A percentile compares a stretch with the other conserved stretches of the same genome.
Evolutionary conservation across 2,329 filamentous ascomycete genomes (phyloP).

Genomic region (Fusarium cicatricum): DNA sequence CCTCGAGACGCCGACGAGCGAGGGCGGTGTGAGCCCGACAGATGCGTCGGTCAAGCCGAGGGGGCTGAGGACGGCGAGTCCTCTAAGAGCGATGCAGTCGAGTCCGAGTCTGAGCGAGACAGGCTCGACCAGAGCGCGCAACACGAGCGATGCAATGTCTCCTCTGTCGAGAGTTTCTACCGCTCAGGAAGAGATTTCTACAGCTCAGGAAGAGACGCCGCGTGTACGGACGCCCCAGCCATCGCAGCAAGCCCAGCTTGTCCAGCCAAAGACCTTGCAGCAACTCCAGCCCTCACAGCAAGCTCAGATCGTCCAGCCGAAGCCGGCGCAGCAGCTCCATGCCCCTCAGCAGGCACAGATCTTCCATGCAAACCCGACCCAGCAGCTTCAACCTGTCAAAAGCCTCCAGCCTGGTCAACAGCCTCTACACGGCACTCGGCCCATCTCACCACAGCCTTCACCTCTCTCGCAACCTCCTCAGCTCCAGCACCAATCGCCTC

Average conservation of each 20-base stretch:
- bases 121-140: conserved; percentile 31
- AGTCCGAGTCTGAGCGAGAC: conserved; percentile 35
- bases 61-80: conserved; percentile 36
- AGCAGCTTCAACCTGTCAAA: conserved; percentile 23
- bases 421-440: conserved; percentile 15
- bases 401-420: no score
- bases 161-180: conserved; percentile 32
- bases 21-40: conserved; percentile 28
- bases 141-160: conserved; percentile 37
- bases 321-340: background rate
- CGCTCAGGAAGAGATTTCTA: conserved; percentile 23
- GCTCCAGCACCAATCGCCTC: conserved; percentile 19
- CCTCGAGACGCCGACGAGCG: conserved; percentile 23
- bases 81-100: conserved; percentile 38
- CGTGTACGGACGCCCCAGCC: conserved; percentile 27
- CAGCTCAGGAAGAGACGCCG: conserved; percentile 21
- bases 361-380: background rate
- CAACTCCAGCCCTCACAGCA: conserved; percentile 3
- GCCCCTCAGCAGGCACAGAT: no score
- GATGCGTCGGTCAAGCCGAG: conserved; percentile 29
- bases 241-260: background rate
- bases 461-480: conserved; percentile 33
- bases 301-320: background rate
- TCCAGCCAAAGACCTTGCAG: no score
- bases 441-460: conserved; percentile 27